Conservation (phyloP, 2,329 filamentous ascomycete species). For the Didymella arachidicola region DNA sequence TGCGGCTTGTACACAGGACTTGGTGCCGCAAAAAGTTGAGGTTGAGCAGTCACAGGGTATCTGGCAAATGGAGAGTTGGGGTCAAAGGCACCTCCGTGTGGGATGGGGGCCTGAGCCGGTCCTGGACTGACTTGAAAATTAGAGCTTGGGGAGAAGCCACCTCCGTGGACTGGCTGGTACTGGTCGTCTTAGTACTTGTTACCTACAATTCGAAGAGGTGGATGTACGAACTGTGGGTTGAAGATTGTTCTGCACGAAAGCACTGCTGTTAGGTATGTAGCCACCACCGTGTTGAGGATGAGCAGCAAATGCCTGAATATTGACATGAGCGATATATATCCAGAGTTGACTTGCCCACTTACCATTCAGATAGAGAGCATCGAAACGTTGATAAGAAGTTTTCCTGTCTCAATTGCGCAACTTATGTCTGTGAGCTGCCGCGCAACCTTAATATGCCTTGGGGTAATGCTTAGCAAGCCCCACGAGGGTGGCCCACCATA, state of each 20-base stretch:
- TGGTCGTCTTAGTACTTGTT: not conserved
- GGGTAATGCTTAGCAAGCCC: not conserved
- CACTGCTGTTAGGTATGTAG: slow-evolving; percentile 26
- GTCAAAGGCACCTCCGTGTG: slow-evolving; percentile 28
- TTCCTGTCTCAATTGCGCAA: not conserved
- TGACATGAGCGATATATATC: not conserved
- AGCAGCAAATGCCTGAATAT: slow-evolving; percentile 30
- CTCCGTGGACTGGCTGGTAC: slow-evolving; percentile 10
- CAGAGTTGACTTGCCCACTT: not conserved
- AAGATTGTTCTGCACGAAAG: slow-evolving; percentile 20
- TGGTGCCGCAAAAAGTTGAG: slow-evolving; percentile 17
- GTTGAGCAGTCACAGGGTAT: slow-evolving; percentile 19
- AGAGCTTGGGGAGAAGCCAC: slow-evolving; percentile 1
- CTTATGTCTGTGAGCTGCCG: not conserved
- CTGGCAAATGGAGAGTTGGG: slow-evolving; percentile 22
- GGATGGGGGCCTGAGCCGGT: not conserved
- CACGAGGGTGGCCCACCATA: not conserved
- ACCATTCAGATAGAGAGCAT: slow-evolving; percentile 26
- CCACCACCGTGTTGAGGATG: slow-evolving; percentile 34
- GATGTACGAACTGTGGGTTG: slow-evolving; percentile 12
- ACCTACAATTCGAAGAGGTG: too few species aligned
- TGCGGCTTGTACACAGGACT: slow-evolving; percentile 20
- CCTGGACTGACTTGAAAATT: not conserved
- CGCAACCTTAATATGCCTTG: slow-evolving; percentile 4
- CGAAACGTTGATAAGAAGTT: not conserved